Evolutionary conservation across 2,329 filamentous ascomycete genomes (phyloP).

Genomic region (Ceratocystis smalleyi): DNA sequence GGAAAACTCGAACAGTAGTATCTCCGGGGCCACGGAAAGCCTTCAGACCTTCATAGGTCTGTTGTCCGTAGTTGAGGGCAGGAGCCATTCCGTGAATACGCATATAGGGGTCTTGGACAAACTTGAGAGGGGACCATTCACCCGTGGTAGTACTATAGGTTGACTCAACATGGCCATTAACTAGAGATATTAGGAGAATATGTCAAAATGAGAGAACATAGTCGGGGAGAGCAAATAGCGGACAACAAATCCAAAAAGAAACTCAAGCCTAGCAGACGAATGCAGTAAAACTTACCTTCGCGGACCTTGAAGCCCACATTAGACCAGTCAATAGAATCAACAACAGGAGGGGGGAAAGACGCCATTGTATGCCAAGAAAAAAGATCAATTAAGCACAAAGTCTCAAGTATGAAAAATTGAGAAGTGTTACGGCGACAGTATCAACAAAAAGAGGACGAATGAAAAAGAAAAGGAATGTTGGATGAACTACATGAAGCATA

Average conservation of each 20-base stretch:
- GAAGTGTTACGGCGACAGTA: too few relatives aligned
- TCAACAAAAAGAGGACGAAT: background rate
- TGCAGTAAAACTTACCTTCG: constrained; percentile 45
- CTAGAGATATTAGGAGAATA: constrained; percentile 28
- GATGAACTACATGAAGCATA: too few relatives aligned
- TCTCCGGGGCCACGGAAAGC: constrained; percentile 69
- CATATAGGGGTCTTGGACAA: constrained; percentile 70
- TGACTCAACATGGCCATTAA: constrained; percentile 88
- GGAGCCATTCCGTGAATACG: constrained; percentile 90
- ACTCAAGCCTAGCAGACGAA: background rate
- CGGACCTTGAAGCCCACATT: constrained; percentile 86
- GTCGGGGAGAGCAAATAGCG: background rate
- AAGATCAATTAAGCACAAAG: too few relatives aligned
- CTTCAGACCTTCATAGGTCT: constrained; percentile 97
- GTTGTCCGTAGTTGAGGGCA: constrained; percentile 89
- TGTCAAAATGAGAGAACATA: background rate
- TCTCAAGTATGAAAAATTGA: too few relatives aligned
- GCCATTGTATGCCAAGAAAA: constrained; percentile 18
- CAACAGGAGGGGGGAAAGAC: constrained; percentile 59
- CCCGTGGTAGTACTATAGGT: constrained; percentile 61
- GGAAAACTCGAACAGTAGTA: constrained; percentile 66
- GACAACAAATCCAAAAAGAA: background rate
- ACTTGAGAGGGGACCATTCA: constrained; percentile 62
- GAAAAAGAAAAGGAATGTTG: background rate
- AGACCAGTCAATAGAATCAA: constrained; percentile 79